phyloP scores from a whole-genome alignment of 2,329 filamentous ascomycete species.

The Ascocoryne sarcoides region DNA sequence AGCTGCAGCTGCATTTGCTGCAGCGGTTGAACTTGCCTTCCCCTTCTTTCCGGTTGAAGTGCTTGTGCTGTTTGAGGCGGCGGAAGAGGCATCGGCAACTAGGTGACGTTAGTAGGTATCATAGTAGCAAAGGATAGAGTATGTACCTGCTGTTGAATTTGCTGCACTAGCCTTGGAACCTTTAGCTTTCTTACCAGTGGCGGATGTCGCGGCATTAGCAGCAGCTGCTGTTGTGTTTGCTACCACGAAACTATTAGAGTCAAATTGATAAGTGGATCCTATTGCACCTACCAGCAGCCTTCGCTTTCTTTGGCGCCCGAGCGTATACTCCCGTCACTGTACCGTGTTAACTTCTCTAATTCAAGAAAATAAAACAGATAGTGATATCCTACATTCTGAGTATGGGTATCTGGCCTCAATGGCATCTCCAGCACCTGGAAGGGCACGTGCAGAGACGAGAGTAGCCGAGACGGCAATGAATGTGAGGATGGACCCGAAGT shows the following conservation, averaged over 20 bases:
- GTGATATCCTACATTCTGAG: conserved; percentile 7
- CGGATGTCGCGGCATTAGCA: conserved; percentile 5
- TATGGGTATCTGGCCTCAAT: conserved; percentile 18
- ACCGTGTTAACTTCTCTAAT: not conserved
- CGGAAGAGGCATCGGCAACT: not conserved
- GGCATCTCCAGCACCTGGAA: conserved; percentile 12
- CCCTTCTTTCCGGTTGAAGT: conserved; percentile 9
- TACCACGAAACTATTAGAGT: not conserved
- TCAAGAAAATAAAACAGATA: not conserved
- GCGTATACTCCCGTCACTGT: conserved; percentile 14
- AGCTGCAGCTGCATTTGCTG: not conserved
- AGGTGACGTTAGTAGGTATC: not conserved
- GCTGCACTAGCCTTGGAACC: conserved; percentile 3
- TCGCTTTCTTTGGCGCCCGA: conserved; percentile 16
- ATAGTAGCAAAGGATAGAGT: not conserved
- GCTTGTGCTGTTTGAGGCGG: conserved; percentile 2
- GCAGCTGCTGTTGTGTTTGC: conserved; percentile 8
- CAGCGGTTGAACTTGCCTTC: conserved; percentile 3
- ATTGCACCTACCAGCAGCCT: conserved; percentile 8
- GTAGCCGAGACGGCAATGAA: conserved; percentile 31
- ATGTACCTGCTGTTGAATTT: not conserved
- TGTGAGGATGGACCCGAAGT: conserved; percentile 31
- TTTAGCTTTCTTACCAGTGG: conserved; percentile 13
- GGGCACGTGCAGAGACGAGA: conserved; percentile 26
- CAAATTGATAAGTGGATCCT: not conserved